phyloP scores from a whole-genome alignment of 441 rosid species.

The California macrophylla region DNA sequence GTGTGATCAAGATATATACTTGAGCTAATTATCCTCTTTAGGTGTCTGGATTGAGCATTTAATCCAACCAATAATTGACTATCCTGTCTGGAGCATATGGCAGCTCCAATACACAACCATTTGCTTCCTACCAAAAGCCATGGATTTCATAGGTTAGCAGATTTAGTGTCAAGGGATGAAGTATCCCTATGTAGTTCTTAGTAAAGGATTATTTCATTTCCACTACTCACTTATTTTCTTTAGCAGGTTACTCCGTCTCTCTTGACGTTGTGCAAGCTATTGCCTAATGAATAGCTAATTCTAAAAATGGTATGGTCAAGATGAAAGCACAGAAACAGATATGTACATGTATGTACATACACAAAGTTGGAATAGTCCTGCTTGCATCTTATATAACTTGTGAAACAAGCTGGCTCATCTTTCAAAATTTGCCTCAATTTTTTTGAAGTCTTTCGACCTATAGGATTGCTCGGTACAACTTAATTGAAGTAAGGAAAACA shows the following conservation, averaged over 20 bases:
- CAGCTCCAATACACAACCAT: background rate
- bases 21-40: background rate
- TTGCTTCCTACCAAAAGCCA: background rate
- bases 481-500: background rate
- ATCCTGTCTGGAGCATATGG: background rate
- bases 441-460: background rate
- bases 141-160: background rate
- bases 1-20: background rate
- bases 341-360: background rate
- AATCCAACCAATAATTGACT: background rate
- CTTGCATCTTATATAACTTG: background rate
- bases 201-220: background rate
- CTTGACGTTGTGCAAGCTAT: background rate
- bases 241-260: background rate
- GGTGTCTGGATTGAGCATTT: background rate
- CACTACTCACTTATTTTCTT: background rate
- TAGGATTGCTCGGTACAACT: background rate
- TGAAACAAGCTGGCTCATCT: background rate
- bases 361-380: background rate
- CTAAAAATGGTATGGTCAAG: background rate
- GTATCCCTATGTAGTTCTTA: background rate
- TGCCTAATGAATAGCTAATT: background rate
- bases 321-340: background rate
- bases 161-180: background rate
- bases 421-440: background rate